Base-by-base conservation (phyloP, 2,329 filamentous ascomycete genomes). In the Neocucurbitaria cava region DNA sequence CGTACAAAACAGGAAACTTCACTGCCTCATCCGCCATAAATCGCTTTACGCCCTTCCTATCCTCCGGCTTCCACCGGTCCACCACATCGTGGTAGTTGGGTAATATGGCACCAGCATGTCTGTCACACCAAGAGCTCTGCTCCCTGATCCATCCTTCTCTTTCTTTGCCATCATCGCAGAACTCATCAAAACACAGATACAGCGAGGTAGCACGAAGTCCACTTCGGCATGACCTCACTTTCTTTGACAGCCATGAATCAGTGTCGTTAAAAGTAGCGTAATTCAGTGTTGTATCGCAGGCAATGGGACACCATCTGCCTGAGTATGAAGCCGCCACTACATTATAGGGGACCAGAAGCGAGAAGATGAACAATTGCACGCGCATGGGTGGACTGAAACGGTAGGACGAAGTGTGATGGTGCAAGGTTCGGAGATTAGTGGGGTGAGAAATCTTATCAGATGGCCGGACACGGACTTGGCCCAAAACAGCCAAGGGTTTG, bases 241-340 rank as follows among this genome's bases (percentile, higher is more conserved):
- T 71, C 44, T 62, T 66, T 30, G 68, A 66, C 26, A 65, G 50
- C 45, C 54, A 64, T 31, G 60, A 43, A 41, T 64, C 56, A 11
- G 69, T 72, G 49, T 74, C 71, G 53, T 72, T 72, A 58, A 72
- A 74, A 11, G 64, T 66, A 28, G 62, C 64, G 44, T 72, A 72
- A 39, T 65, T 64, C 39, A 72, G 48, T 1, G 52, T 63, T 5
- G 70, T 65, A 18, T 70, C 65, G 58, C 71, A 74, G 30, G 65
- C 66, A 39, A 58, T 53, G 35, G 71, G 71, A 46, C 71, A 74
- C 47, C 59, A 69, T 24, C 61, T 64, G 7, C 70, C 65, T 4
- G 60, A 52, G 17, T 60, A 50, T 9, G 64, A 31, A 24, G 65
- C 57, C n/a, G 39, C 21, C 17, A 54, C 53, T 52, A 52, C 58